Evolutionary conservation across 139 green algal genomes (phyloP).

Genomic region (Nannochloris sp.): DNA sequence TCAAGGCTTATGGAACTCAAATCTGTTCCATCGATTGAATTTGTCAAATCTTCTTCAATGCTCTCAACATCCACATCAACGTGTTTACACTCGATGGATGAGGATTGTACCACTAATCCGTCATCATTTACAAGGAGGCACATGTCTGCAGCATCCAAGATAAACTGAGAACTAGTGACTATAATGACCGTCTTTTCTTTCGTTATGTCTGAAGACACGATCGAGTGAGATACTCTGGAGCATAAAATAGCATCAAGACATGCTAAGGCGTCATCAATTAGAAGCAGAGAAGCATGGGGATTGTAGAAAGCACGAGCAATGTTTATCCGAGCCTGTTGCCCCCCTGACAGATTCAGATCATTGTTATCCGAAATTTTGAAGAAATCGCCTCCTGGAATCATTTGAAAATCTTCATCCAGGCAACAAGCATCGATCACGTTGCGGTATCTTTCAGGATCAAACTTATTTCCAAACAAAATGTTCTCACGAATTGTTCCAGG

Average conservation of each 20-base stretch:
- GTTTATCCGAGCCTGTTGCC: conserved; percentile 42
- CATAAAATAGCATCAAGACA: conserved; percentile 51
- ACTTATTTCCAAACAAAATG: conserved; percentile 24
- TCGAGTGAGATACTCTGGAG: conserved; percentile 24
- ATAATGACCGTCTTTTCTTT: conserved; percentile 38
- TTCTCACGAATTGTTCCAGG: conserved; percentile 41
- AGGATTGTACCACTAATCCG: no score
- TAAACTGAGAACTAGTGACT: conserved; percentile 24
- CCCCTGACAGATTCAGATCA: conserved; percentile 40
- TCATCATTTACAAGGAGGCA: no score
- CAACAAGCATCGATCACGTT: conserved; percentile 48
- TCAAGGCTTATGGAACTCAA: no score
- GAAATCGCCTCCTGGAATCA: conserved; percentile 30
- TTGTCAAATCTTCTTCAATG: no score
- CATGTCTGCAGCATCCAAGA: conserved; percentile 24
- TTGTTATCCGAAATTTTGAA: conserved; percentile 31
- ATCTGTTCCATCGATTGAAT: no score
- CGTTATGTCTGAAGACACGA: conserved; percentile 35
- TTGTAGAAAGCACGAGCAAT: conserved; percentile 64
- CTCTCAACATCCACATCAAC: no score
- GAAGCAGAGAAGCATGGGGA: not conserved
- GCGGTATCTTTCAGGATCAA: conserved; percentile 34
- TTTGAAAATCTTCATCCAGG: conserved; percentile 15
- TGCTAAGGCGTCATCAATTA: conserved; percentile 27
- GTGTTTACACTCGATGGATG: no score